Evolutionary conservation across 441 rosid genomes (phyloP), one percentile per base, ranked within the genome.

Genomic region (Daphne laureola): DNA sequence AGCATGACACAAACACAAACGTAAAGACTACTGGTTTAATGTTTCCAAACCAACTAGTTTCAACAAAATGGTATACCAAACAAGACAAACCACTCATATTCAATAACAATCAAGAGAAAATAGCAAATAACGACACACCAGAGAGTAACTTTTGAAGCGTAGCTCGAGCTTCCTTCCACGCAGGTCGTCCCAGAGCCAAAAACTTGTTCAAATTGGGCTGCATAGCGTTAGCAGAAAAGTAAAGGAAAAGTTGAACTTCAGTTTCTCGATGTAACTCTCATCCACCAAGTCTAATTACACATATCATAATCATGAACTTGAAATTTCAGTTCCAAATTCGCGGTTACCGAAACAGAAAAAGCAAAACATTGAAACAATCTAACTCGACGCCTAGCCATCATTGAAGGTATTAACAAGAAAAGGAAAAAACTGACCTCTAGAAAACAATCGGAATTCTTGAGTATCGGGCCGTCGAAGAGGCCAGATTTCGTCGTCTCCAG

Each of bases 121-220:
- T 21, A 21, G 25, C 45, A 21, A 62, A 50, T 4, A 47, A 68
- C 0, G 18, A 9, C 72, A 62, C 75, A 83, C 98, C 73, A 55
- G 96, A 86, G 49, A 92, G 51, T 17, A 92, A 67, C 68, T 72
- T 84, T 54, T 86, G 98, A 67, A 88, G 80, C 9, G 83, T 82
- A 21, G 78, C 64, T 3, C 98, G 98, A 56, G 98, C 98, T 73
- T 92, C 96, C 70, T 77, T 82, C 98, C 98, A 92, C 0, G 94
- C 96, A 52, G 98, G 94, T 44, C 86, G 70, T 18, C 98, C 95
- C 90, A 86, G 25, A 3, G 89, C 84, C 74, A 92, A 54, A 59
- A 92, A 79, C 57, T 81, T 88, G 69, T 88, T 92, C 68, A 92
- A 73, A 67, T 74, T 81, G 45, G 84, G 83, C 98, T 92, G 84